Evolutionary conservation across 2,329 filamentous ascomycete genomes (phyloP).

Genomic region (Sporothrix sp.): DNA sequence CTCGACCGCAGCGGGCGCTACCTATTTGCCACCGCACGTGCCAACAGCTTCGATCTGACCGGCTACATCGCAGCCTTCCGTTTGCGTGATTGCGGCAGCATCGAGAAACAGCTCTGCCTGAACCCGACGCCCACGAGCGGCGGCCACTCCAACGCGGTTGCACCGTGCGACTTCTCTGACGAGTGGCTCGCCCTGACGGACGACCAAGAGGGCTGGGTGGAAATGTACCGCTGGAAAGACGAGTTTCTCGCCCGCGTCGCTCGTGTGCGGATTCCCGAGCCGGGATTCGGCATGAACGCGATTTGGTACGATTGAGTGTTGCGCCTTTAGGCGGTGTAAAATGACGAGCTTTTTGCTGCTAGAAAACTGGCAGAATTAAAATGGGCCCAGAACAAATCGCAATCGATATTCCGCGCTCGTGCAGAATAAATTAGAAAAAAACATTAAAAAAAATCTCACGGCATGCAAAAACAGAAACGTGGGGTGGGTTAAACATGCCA

Average conservation of each 20-base stretch:
- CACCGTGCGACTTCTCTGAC: slow-evolving; percentile 72
- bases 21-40: slow-evolving; percentile 75
- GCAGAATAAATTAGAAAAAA: too few relatives aligned
- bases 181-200: slow-evolving; percentile 88
- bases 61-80: slow-evolving; percentile 78
- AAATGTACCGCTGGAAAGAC: slow-evolving; percentile 79
- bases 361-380: slow-evolving; percentile 6
- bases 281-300: slow-evolving; percentile 94
- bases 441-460: too few relatives aligned
- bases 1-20: slow-evolving; percentile 60
- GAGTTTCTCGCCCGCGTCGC: slow-evolving; percentile 73
- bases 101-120: slow-evolving; percentile 69
- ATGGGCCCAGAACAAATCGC: not conserved
- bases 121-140: slow-evolving; percentile 81
- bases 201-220: slow-evolving; percentile 77
- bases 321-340: slow-evolving; percentile 5
- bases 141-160: slow-evolving; percentile 81
- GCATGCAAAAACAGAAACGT: too few relatives aligned
- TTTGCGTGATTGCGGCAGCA: slow-evolving; percentile 56
- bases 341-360: not conserved
- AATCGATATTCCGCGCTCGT: too few relatives aligned
- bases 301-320: slow-evolving; percentile 75
- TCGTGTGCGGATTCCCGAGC: slow-evolving; percentile 66
- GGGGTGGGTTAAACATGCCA: too few relatives aligned
- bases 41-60: slow-evolving; percentile 64